Base-by-base conservation (phyloP, 2,329 filamentous ascomycete genomes). In the Calonectria ilicicola region DNA sequence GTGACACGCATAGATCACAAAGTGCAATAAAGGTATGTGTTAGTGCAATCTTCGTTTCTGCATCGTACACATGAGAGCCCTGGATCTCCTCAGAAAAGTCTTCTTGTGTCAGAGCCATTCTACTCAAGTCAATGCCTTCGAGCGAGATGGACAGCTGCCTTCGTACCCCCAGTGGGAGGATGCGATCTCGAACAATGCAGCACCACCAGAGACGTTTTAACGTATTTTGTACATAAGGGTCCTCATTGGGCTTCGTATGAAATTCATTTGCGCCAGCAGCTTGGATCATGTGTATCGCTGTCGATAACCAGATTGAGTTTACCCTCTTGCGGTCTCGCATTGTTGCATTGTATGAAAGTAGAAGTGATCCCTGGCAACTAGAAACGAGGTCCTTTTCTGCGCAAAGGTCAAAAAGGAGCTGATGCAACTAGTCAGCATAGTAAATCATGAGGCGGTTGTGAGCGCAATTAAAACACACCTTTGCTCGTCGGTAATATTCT, bases 191-290 rank as follows among this genome's bases (percentile, higher is more conserved):
- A 10, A 75, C 67, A 42, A 75, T 70, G 27, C 74, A 75, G 27
- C 74, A 75, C 69, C 74, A 74, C 72, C 72, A 75, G 12, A 75
- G 69, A 2, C 74, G 47, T 26, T 75, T 75, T 12, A 75, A 40
- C 9, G 65, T 27, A 14, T 46, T 73, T 4, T n/a, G 29, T 17
- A 62, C 4, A 3, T 44, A 27, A 21, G 44, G 51, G n/a, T 29
- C 38, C 14, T 47, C 56, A 8, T 65, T 40, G 6, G 15, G 10
- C 19, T 44, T 42, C 2, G 27, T 29, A 23, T 74, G 19, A 12
- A 64, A 66, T 12, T 67, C 58, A 17, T 74, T 46, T 26, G 67
- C 74, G 9, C 72, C 66, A 29, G 64, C 66, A n/a, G 38, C 63
- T n/a, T 67, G 56, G 12, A 72, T 65, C 2, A 74, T 26, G 17